Evolutionary conservation across 176 grass and related monocot genomes (phyloP).

Genomic region (Tillandsia leiboldiana): DNA sequence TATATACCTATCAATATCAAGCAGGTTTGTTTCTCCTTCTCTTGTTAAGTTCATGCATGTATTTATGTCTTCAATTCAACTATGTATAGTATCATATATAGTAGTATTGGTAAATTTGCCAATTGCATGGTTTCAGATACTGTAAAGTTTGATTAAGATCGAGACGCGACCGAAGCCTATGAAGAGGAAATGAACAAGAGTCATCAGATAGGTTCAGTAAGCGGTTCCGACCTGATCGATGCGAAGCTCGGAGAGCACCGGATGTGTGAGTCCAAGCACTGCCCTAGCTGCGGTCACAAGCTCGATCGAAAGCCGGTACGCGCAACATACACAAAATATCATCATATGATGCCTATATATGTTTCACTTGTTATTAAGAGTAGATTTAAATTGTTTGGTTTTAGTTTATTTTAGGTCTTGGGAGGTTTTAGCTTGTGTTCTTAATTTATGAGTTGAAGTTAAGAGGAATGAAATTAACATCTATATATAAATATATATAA

Average conservation of each 20-base stretch:
- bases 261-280: conserved; percentile 42
- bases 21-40: neutral
- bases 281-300: conserved; percentile 66
- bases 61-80: neutral
- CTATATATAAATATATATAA: neutral
- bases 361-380: too few species aligned
- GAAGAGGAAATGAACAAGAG: conserved; percentile 16
- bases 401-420: neutral
- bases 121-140: neutral
- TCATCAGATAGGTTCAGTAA: conserved; percentile 12
- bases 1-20: neutral
- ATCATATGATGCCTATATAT: neutral
- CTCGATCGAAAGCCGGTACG: conserved; percentile 43
- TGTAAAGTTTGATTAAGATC: neutral
- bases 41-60: neutral
- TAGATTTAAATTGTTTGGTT: neutral
- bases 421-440: neutral
- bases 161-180: neutral
- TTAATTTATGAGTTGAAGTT: neutral
- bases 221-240: conserved; percentile 18
- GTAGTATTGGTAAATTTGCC: neutral
- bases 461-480: too few species aligned
- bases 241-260: conserved; percentile 53
- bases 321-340: neutral
- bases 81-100: neutral